Percentiles rank a stretch among this genome's conserved stretches.
Conservation (phyloP, 2,329 filamentous ascomycete species). For the Arthrobotrys sinensis region DNA sequence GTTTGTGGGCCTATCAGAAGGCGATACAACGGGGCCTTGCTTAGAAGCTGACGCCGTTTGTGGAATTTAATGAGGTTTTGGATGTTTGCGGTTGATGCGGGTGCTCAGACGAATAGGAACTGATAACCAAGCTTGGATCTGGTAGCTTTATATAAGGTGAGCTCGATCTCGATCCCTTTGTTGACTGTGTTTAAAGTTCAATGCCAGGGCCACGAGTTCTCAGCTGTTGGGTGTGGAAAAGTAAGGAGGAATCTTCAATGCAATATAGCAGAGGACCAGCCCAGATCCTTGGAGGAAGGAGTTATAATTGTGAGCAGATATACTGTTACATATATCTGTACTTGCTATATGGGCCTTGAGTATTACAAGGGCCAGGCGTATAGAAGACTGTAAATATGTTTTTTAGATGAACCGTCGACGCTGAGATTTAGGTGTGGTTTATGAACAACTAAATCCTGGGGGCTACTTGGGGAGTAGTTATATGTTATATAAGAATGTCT, state of each 20-base stretch:
- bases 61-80: conserved; percentile 10
- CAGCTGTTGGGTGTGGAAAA: conserved; percentile 42
- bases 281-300: conserved; percentile 47
- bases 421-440: conserved; percentile 39
- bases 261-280: conserved; percentile 28
- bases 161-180: conserved; percentile 33
- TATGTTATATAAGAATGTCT: conserved; percentile 46
- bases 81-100: conserved; percentile 9
- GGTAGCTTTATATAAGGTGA: conserved; percentile 49
- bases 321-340: conserved; percentile 51
- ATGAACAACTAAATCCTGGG: conserved; percentile 31
- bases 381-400: conserved; percentile 5
- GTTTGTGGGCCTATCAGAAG: conserved; percentile 11
- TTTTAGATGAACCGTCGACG: conserved; percentile 34
- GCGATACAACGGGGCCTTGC: conserved; percentile 7
- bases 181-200: conserved; percentile 13
- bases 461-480: conserved; percentile 17
- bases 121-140: conserved; percentile 11
- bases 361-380: conserved; percentile 36
- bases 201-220: conserved; percentile 50
- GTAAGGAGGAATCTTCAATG: conserved; percentile 42
- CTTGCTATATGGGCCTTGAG: conserved; percentile 38
- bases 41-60: conserved; percentile 2
- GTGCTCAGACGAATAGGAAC: background rate
- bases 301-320: conserved; percentile 49